Evolutionary conservation across 768 basidiomycete species (phyloP).

Genomic region (Coprinopsis cinerea): DNA sequence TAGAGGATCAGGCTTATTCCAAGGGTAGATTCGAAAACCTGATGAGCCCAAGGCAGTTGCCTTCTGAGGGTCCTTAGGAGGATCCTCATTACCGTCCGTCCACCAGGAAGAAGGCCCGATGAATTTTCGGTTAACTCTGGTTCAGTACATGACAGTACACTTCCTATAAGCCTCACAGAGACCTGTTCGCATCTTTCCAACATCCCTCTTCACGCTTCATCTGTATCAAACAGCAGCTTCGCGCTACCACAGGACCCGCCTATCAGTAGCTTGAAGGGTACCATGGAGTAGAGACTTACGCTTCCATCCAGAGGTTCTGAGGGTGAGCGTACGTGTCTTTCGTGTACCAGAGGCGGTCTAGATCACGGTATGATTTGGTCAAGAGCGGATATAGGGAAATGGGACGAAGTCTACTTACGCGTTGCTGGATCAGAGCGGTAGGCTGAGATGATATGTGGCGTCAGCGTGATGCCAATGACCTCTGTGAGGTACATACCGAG

Average conservation of each 20-base stretch:
- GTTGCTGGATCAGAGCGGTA: not conserved
- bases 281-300: not conserved
- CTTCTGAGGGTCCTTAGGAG: too few species aligned
- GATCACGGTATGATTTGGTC: not conserved
- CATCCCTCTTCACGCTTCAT: too few species aligned
- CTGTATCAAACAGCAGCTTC: not conserved
- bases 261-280: not conserved
- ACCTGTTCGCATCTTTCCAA: too few species aligned
- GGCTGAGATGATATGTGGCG: not conserved
- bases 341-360: slow-evolving; percentile 1
- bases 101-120: too few species aligned
- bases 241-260: not conserved
- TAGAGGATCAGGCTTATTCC: too few species aligned
- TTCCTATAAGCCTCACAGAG: too few species aligned
- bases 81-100: too few species aligned
- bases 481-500: not conserved
- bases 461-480: not conserved
- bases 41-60: too few species aligned
- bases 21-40: too few species aligned
- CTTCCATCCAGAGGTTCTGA: slow-evolving; percentile 3
- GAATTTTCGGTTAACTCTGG: too few species aligned
- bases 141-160: too few species aligned
- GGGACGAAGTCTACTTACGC: not conserved
- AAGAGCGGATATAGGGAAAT: not conserved
- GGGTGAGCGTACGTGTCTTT: slow-evolving; percentile 2